These are phyloP conservation scores for Atalantia buxifolia DNA, from an alignment of 345 rosid species.

Conservation along the genomic window DNA sequence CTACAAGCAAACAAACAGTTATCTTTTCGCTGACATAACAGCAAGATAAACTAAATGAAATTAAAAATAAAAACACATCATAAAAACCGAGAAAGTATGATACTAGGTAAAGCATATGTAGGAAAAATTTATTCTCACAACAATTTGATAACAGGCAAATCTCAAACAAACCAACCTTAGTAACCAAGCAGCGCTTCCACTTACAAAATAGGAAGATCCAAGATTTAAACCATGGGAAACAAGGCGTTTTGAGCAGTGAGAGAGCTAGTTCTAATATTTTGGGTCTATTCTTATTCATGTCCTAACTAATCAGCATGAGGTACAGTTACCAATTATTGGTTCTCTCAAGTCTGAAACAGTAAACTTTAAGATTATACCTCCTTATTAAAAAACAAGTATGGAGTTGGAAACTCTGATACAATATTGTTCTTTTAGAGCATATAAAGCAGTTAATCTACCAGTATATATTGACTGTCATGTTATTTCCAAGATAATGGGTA, in stretches of 20 bases:
- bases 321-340: neutral
- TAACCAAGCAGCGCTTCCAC: neutral
- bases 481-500: neutral
- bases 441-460: neutral
- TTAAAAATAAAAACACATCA: conserved; percentile 9
- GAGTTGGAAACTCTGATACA: neutral
- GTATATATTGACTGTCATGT: neutral
- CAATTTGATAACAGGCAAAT: neutral
- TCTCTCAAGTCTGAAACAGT: neutral
- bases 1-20: conserved; percentile 39
- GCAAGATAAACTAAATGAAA: conserved; percentile 1
- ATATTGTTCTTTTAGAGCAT: neutral
- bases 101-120: neutral
- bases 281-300: neutral
- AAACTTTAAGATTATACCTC: neutral
- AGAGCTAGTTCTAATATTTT: neutral
- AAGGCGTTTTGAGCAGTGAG: neutral
- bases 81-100: neutral
- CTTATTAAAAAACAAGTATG: neutral
- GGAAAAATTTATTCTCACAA: neutral
- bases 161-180: neutral
- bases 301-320: neutral
- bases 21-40: conserved; percentile 3
- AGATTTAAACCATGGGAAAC: neutral
- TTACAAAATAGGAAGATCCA: neutral